Percentiles rank a stretch among this genome's conserved stretches.
These are phyloP conservation scores for Aspergillus piperis DNA, from an alignment of 2,329 filamentous ascomycete species.

Conservation along the genomic window DNA sequence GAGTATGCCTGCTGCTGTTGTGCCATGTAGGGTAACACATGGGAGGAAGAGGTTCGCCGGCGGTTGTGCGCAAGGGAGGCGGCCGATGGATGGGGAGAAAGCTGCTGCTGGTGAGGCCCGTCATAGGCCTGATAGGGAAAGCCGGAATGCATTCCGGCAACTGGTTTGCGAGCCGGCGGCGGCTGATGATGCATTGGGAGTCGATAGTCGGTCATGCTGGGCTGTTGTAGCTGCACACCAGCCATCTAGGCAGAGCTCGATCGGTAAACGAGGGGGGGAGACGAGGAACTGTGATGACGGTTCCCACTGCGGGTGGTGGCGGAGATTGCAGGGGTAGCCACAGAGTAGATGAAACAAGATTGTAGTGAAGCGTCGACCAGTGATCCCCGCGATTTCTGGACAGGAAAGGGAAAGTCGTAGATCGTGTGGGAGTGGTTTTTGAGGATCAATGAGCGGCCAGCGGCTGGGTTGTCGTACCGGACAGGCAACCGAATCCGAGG, in stretches of 20 bases:
- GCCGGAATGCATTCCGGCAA: slow-evolving; percentile 26
- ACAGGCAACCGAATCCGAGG: slow-evolving; percentile 11
- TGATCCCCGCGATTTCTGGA: background rate
- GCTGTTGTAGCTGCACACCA: slow-evolving; percentile 28
- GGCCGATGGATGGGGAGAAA: slow-evolving; percentile 29
- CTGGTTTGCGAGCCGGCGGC: slow-evolving; percentile 34
- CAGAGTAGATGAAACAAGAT: background rate
- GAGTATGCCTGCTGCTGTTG: slow-evolving; percentile 29
- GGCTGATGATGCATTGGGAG: slow-evolving; percentile 39
- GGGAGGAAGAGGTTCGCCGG: slow-evolving; percentile 44
- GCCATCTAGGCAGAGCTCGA: slow-evolving; percentile 27
- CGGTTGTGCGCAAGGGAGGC: slow-evolving; percentile 36
- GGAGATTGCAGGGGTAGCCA: background rate
- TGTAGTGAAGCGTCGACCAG: background rate
- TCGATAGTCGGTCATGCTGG: slow-evolving; percentile 42
- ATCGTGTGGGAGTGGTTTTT: background rate
- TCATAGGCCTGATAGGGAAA: slow-evolving; percentile 32
- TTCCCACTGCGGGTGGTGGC: slow-evolving; percentile 2
- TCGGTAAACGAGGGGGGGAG: background rate
- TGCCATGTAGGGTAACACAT: slow-evolving; percentile 30
- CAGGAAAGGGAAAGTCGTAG: background rate
- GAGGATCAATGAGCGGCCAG: slow-evolving; percentile 12
- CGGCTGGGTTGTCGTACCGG: slow-evolving; percentile 12
- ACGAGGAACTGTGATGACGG: background rate
- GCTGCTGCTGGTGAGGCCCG: slow-evolving; percentile 24